A percentile compares a stretch with the other conserved stretches of the same genome.
Conservation (phyloP, 306 rosid species). For the Acacia melanoxylon region DNA sequence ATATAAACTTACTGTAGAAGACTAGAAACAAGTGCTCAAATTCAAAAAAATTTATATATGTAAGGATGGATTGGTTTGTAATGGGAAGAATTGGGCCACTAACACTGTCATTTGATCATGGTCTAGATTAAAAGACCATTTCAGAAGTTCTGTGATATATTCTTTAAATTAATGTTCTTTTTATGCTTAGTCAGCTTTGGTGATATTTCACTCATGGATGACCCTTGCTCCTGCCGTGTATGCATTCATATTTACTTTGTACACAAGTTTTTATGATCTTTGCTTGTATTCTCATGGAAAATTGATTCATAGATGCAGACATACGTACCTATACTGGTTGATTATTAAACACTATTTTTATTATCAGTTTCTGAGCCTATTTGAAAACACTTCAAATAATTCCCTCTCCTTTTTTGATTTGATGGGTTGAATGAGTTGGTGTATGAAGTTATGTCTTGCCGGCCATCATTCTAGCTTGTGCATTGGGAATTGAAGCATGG, state of each 20-base stretch:
- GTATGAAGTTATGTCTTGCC: too few relatives aligned
- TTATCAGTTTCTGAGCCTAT: background rate
- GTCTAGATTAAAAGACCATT: constrained; percentile 25
- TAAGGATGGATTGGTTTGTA: constrained; percentile 7
- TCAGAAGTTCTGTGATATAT: background rate
- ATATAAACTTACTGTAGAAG: background rate
- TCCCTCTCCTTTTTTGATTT: constrained; percentile 13
- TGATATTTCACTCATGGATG: constrained; percentile 16
- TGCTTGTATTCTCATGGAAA: constrained; percentile 8
- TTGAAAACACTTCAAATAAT: constrained; percentile 4
- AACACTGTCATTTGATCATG: background rate
- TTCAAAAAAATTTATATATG: background rate
- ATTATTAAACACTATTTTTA: constrained; percentile 7
- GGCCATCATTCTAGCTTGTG: background rate
- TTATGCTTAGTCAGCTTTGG: constrained; percentile 9
- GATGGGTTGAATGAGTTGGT: constrained; percentile 15
- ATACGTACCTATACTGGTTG: background rate
- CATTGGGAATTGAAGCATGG: background rate
- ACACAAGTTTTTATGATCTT: background rate
- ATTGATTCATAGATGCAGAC: background rate
- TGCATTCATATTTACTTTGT: background rate
- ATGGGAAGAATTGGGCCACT: background rate
- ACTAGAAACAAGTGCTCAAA: background rate
- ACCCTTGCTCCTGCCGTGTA: background rate
- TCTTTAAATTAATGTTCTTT: background rate